Percentiles rank a stretch among this genome's conserved stretches.
These are phyloP conservation scores for Arachnomyces sp. DNA, from an alignment of 2,329 filamentous ascomycete genomes.

Conservation along the genomic window DNA sequence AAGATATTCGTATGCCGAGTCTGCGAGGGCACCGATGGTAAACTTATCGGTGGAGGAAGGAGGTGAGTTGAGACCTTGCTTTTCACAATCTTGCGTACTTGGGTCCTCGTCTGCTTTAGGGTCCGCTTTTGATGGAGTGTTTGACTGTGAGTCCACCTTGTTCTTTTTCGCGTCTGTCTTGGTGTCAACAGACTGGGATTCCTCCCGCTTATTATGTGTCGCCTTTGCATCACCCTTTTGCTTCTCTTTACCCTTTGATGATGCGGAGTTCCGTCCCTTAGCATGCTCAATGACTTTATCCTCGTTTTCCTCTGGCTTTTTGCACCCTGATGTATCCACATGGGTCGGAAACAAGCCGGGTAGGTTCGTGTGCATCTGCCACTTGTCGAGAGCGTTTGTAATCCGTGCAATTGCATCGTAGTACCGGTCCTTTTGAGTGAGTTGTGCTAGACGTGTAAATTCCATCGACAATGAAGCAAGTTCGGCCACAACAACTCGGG, in stretches of 20 bases:
- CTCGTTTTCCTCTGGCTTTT: slow-evolving; percentile 28
- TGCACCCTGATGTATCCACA: slow-evolving; percentile 74
- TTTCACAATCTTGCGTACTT: slow-evolving; percentile 26
- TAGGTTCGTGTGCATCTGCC: slow-evolving; percentile 63
- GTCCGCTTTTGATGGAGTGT: slow-evolving; percentile 3
- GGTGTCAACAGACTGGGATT: slow-evolving; percentile 8
- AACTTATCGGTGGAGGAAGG: slow-evolving; percentile 30
- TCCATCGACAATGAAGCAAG: slow-evolving; percentile 76
- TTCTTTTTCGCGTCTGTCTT: slow-evolving; percentile 1
- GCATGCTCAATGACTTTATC: slow-evolving; percentile 20
- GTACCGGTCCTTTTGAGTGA: slow-evolving; percentile 74
- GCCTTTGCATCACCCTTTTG: background rate
- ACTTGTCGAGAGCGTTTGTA: slow-evolving; percentile 67
- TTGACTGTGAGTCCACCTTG: background rate
- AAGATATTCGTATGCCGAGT: slow-evolving; percentile 46
- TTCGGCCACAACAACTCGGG: slow-evolving; percentile 55
- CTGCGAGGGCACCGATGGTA: slow-evolving; percentile 37
- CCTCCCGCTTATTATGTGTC: slow-evolving; percentile 2
- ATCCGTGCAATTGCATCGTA: slow-evolving; percentile 86
- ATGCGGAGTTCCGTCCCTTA: slow-evolving; percentile 16
- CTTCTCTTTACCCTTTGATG: slow-evolving; percentile 1
- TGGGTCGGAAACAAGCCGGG: slow-evolving; percentile 73
- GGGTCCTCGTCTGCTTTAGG: too few relatives aligned
- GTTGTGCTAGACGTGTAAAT: slow-evolving; percentile 79
- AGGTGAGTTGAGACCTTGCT: slow-evolving; percentile 33